Base-by-base conservation (phyloP, 352 stramenopile species). In the Globisporangium heterothallicum region DNA sequence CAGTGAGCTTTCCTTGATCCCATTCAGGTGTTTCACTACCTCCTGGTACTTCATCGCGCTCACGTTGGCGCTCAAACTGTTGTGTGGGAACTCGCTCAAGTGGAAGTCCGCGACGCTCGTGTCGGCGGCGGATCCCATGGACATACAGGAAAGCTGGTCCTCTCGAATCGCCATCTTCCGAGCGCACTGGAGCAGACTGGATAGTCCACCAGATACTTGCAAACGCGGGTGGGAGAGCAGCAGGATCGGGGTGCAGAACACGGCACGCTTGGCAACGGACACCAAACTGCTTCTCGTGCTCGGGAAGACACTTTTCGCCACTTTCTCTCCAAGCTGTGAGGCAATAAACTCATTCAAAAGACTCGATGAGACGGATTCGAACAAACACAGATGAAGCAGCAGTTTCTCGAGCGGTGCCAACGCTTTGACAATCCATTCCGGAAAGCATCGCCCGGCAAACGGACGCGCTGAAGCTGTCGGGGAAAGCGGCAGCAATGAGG, bases 311-410 rank as follows among this genome's bases (percentile, higher is more conserved):
- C 38, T 29, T n/a, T 35, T n/a, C 14, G 62, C 30, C n/a, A 62
- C 40, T 16, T 45, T 16, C 1, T 63, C 29, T 38, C 65, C 68
- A 4, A 78, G 30, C 26, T 71, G 45, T 9, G 18, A 53, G 18
- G n/a, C 24, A 26, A 73, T 65, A 25, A 73, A 49, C 7, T 65
- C 50, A 21, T 78, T 50, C 5, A 72, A 25, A 7, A 61, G 38
- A 2, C n/a, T 24, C 55, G 41, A 22, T 0, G 65, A 56, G 18
- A 75, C 19, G 2, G 13, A 61, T 6, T 52, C 49, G 35, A 75
- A 78, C 8, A 78, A 42, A 14, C 59, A 61, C 6, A 68, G 10
- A 36, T 74, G 63, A 13, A 78, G 25, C 40, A 69, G 32, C 42
- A 78, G 51, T 4, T 66, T 56, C 26, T 64, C 63, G 26, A 78